Base-by-base conservation (phyloP, 768 basidiomycete species). In the Russula foetens region DNA sequence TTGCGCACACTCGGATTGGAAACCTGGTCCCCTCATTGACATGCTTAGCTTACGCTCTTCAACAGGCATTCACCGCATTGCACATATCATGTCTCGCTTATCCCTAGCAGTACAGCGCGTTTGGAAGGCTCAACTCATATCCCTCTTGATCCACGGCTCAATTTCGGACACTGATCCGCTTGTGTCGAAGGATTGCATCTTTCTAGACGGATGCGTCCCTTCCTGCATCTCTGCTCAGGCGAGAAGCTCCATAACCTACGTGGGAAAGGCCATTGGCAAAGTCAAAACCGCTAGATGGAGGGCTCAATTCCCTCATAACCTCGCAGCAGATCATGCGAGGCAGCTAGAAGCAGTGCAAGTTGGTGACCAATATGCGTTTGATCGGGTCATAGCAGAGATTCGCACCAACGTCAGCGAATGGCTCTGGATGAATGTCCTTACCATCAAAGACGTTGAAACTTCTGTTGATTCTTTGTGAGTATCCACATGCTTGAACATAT, bases 381-480 rank as follows among this genome's bases (percentile, higher is more conserved):
- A 91, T 69, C 74, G 78, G 33, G 81, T 85, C 60, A 82, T 97
- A 38, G 75, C 81, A 19, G 82, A 86, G 61, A 90, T 94, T 39
- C 76, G 92, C 59, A 86, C 80, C 1, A 85, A 87, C 59, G 82
- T 95, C 53, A 89, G 92, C 69, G 94, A 97, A 76, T 97, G 93
- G 92, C 76, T 97, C 1, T 97, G 93, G 94, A 72, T 84, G 24
- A 92, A 94, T 68, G 86, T 96, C 39, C 76, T 97, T 53, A 95
- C 92, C 2, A 80, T 80, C 67, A 81, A 83, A 66, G 91, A 93
- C 63, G 86, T 95, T 0, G 85, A 88, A 63, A 87, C 88, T 24
- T 87, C 92, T 0, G 83, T 96, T 21, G 84, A 93, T 66, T 88
- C 90, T 14, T 70, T 95, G 92, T 93, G 72, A 70, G 90, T 74